Percentiles rank a stretch among this genome's conserved stretches.
phyloP scores from a whole-genome alignment of 768 basidiomycete species.

The Panaeolus papilionaceus region DNA sequence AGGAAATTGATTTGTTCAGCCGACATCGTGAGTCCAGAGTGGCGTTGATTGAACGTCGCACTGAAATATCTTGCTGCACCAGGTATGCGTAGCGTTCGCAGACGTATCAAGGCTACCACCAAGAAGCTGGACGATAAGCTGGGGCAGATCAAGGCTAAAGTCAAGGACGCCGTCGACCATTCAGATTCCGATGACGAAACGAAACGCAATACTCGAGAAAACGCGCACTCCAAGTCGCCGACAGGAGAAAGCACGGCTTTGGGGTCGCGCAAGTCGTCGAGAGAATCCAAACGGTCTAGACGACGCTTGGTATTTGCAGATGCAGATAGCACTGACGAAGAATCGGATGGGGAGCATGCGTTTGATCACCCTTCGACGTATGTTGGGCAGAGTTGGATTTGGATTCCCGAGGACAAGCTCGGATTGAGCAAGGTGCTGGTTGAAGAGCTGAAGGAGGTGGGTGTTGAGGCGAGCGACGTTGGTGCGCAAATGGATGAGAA shows the following conservation, averaged over 20 bases:
- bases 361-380: conserved; percentile 57
- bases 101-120: conserved; percentile 35
- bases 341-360: conserved; percentile 45
- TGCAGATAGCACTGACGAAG: conserved; percentile 39
- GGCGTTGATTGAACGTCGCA: not conserved
- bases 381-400: conserved; percentile 51
- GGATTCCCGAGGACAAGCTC: conserved; percentile 50
- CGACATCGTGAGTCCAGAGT: conserved; percentile 34
- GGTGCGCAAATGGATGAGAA: conserved; percentile 50
- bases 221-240: conserved; percentile 11
- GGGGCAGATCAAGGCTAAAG: conserved; percentile 37
- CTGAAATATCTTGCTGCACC: not conserved
- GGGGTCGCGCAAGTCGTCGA: conserved; percentile 19
- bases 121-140: conserved; percentile 38
- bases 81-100: conserved; percentile 45
- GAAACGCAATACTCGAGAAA: conserved; percentile 22
- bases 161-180: conserved; percentile 28
- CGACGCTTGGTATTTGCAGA: conserved; percentile 33
- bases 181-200: conserved; percentile 22
- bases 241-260: conserved; percentile 12
- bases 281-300: conserved; percentile 17
- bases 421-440: conserved; percentile 48
- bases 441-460: conserved; percentile 42
- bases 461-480: conserved; percentile 50
- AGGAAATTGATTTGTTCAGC: conserved; percentile 46